These are phyloP conservation scores for Lathyrus sativus DNA, from an alignment of 306 rosid species.

Conservation along the genomic window DNA sequence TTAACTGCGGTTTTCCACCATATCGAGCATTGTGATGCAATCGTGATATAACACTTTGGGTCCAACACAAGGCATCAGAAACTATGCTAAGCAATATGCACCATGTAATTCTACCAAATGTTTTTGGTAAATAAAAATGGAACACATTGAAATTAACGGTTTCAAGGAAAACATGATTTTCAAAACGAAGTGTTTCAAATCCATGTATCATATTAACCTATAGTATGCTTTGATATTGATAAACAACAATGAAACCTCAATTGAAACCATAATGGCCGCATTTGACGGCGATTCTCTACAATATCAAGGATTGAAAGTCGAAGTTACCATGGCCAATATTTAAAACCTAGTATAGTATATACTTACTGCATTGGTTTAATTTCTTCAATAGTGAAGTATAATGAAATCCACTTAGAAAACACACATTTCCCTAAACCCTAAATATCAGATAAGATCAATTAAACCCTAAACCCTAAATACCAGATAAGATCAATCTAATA, in stretches of 20 bases:
- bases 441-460: neutral
- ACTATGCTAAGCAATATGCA: neutral
- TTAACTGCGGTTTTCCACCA: neutral
- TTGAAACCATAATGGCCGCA: too few species aligned
- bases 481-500: constrained; percentile 10
- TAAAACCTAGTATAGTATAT: too few species aligned
- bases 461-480: too few species aligned
- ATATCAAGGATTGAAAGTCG: too few species aligned
- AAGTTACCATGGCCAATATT: too few species aligned
- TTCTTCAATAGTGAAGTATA: neutral
- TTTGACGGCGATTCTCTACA: too few species aligned
- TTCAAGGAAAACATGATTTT: neutral
- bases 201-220: constrained; percentile 4
- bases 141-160: constrained; percentile 1
- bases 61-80: constrained; percentile 1
- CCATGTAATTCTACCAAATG: constrained; percentile 6
- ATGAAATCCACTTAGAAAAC: constrained; percentile 1
- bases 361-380: too few species aligned
- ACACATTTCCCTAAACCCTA: too few species aligned
- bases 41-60: neutral
- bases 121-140: neutral
- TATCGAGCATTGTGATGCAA: neutral
- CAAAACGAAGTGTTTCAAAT: constrained; percentile 14
- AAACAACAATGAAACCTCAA: too few species aligned
- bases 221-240: too few species aligned